Evolutionary conservation across 345 rosid species (phyloP), one percentile per base, ranked within the genome.

Genomic region (Moringa oleifera): DNA sequence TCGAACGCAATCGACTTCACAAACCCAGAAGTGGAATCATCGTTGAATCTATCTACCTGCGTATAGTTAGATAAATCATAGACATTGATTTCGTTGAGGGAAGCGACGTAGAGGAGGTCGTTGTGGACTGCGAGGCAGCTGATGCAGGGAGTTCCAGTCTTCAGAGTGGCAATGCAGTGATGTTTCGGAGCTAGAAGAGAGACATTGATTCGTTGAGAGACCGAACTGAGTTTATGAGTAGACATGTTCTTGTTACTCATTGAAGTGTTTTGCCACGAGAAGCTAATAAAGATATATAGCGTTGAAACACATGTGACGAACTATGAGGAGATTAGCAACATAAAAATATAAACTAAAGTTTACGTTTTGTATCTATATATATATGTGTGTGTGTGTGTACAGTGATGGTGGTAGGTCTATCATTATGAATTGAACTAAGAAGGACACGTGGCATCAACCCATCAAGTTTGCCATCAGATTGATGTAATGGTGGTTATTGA

Each of bases 1-100:
- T 55, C 11, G 68, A 82, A 79, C 0, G 77, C 74, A 0, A 77
- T 77, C 52, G 80, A 79, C 66, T 79, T 82, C 66, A 77, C 70
- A 21, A 73, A 71, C 7, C 82, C 82, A 2, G 84, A 66, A 45
- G 76, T 18, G 23, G 64, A 50, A 47, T 65, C 70, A 15, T 45
- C 22, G 25, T 62, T 64, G 6, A 77, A 73, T 15, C 79, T 58
- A 36, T 75, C 72, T 33, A 77, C 10, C 3, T 25, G 75, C 53
- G 53, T 45, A 21, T 59, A 55, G 56, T 52, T 62, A 0, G 79
- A 60, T 18, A 75, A 59, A 54, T 80, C 77, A 15, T 53, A 82
- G 76, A 82, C 77, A 62, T 54, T 66, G 72, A 79, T 71, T 61
- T 63, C 58, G 58, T 75, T 64, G 63, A 51, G 16, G 20, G 79